A percentile compares a stretch with the other conserved stretches of the same genome.
Evolutionary conservation across 2,329 filamentous ascomycete genomes (phyloP).

Genomic region (Epichloe aotearoae): DNA sequence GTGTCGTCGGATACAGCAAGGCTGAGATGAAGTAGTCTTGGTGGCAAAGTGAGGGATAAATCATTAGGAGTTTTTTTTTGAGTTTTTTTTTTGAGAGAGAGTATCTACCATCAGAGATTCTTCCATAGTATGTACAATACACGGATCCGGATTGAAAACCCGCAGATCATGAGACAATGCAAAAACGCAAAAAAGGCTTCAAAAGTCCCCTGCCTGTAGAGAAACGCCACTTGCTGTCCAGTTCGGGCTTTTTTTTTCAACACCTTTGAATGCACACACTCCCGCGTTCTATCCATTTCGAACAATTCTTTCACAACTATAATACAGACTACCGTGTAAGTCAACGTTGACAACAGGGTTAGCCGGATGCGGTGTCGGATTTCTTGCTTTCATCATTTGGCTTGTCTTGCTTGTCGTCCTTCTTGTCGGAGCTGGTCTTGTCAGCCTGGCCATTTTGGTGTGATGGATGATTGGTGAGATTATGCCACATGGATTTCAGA

Average conservation of each 20-base stretch:
- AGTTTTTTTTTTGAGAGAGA: slow-evolving; percentile 5
- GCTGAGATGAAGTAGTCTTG: too few species aligned
- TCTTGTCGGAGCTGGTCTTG: slow-evolving; percentile 9
- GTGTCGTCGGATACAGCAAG: too few species aligned
- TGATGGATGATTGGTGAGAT: slow-evolving; percentile 62
- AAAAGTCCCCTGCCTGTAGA: slow-evolving; percentile 8
- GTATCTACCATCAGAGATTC: slow-evolving; percentile 10
- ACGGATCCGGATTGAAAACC: slow-evolving; percentile 3
- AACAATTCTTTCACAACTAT: slow-evolving; percentile 6
- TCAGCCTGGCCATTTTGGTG: slow-evolving; percentile 28
- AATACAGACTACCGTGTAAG: slow-evolving; percentile 9
- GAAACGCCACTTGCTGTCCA: slow-evolving; percentile 3
- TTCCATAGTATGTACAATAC: slow-evolving; percentile 20
- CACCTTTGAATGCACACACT: slow-evolving; percentile 23
- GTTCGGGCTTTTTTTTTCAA: slow-evolving; percentile 15
- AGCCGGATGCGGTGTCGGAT: slow-evolving; percentile 20
- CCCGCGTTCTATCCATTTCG: slow-evolving; percentile 8
- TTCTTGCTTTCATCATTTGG: slow-evolving; percentile 21
- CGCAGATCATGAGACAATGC: neutral
- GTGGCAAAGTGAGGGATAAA: too few species aligned
- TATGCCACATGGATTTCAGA: slow-evolving; percentile 87
- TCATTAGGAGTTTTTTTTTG: slow-evolving; percentile 21
- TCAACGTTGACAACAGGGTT: slow-evolving; percentile 12
- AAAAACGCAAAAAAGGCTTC: neutral
- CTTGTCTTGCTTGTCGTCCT: slow-evolving; percentile 11